Base-by-base conservation (phyloP, 257 asterid species). In the Primulina eburnea region DNA sequence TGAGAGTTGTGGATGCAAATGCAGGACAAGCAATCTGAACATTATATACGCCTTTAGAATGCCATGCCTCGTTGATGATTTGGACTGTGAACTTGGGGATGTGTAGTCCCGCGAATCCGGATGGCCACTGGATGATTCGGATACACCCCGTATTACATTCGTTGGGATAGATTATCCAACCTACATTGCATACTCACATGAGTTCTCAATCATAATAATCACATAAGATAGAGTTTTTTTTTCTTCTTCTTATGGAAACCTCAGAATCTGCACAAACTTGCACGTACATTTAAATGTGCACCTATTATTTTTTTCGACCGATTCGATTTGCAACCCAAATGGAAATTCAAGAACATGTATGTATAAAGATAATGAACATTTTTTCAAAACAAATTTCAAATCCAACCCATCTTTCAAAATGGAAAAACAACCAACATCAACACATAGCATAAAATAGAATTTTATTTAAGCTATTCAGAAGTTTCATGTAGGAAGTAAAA, bases 31-130 rank as follows among this genome's bases (percentile, higher is more conserved):
- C 21, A 52, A 89, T 74, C 14, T 17, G 50, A 21, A 87, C 95
- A 64, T 84, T 82, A 32, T 38, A 86, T 1, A 87, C 80, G 0
- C 89, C 90, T 24, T 82, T 74, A 5, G 2, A 67, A 2, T 71
- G 7, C 84, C 80, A 82, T 7, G 82, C 84, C 70, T 87, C 95
- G 68, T 81, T 73, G 52, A 81, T 57, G 0, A 89, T 86, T 29
- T 87, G 86, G 52, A 86, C 90, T 0, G 88, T 87, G 79, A 40
- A 89, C 60, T 84, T 80, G 0, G 96, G 96, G 6, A 85, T 38
- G 57, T 87, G 83, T 6, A 84, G 88, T 24, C 83, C 64, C 3
- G 78, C 81, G 24, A 68, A 89, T 2, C 92, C 95, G 0, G 92
- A 86, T 21, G 92, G 77, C 82, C 90, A 84, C 72, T 87, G 95